A percentile compares a stretch with the other conserved stretches of the same genome.
phyloP scores from a whole-genome alignment of 2,329 filamentous ascomycete genomes.

The Podosphaera fusca region DNA sequence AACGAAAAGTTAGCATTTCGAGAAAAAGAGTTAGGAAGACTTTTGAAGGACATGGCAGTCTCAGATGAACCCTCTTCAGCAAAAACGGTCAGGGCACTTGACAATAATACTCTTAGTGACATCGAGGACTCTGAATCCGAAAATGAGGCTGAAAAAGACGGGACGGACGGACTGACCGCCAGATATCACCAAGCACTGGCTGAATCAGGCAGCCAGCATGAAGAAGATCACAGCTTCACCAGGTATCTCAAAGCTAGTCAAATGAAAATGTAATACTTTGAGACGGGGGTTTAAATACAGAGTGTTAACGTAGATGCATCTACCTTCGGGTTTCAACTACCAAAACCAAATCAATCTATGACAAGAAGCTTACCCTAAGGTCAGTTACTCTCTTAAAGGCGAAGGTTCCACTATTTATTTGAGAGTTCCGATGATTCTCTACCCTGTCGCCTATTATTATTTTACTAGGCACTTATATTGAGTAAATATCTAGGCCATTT shows the following conservation, averaged over 20 bases:
- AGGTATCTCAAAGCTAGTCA: conserved; percentile 16
- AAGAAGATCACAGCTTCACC: conserved; percentile 16
- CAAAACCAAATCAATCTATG: no score
- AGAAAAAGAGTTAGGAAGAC: conserved; percentile 65
- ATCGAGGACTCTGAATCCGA: conserved; percentile 26
- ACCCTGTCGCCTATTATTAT: no score
- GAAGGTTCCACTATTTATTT: no score
- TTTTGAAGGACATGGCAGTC: conserved; percentile 83
- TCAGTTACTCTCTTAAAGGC: no score
- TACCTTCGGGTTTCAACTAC: no score
- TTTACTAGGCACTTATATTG: no score
- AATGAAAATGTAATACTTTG: conserved; percentile 11
- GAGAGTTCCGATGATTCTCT: no score
- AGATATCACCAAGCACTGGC: conserved; percentile 59
- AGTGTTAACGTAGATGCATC: no score
- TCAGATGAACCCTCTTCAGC: conserved; percentile 17
- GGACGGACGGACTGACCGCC: conserved; percentile 43
- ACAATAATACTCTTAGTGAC: conserved; percentile 17
- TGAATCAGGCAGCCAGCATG: conserved; percentile 20
- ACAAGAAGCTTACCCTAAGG: no score
- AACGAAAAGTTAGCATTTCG: conserved; percentile 46
- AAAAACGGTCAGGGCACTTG: conserved; percentile 12
- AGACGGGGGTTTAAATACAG: no score
- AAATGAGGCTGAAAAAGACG: conserved; percentile 20
- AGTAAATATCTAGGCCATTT: no score